phyloP scores from a whole-genome alignment of 441 rosid species.

The Adansonia rubrostipa region DNA sequence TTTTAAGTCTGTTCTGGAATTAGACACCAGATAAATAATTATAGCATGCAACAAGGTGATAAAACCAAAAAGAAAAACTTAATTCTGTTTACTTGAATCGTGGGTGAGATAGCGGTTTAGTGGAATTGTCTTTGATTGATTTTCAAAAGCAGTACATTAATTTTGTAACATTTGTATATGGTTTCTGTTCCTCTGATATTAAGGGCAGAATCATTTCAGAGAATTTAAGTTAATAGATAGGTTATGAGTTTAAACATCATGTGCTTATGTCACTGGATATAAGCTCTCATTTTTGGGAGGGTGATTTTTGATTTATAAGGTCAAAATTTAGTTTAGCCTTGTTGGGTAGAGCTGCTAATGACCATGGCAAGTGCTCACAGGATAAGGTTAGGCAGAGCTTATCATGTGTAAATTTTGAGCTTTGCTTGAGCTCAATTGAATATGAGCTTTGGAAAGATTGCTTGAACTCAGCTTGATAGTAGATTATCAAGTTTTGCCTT shows the following conservation, averaged over 20 bases:
- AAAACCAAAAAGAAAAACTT: neutral
- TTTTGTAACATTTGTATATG: neutral
- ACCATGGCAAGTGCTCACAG: neutral
- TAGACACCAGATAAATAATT: neutral
- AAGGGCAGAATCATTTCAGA: neutral
- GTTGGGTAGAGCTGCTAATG: constrained; percentile 7
- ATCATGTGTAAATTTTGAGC: neutral
- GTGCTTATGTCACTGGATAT: neutral
- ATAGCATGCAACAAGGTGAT: neutral
- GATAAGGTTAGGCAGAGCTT: neutral
- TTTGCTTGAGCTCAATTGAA: neutral
- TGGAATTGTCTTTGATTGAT: constrained; percentile 26
- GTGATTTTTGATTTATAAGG: neutral
- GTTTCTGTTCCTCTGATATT: constrained; percentile 4
- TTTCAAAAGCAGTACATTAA: neutral
- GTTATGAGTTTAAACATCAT: neutral
- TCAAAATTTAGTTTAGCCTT: constrained; percentile 3
- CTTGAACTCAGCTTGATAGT: constrained; percentile 4
- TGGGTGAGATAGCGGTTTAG: constrained; percentile 48
- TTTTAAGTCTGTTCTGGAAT: neutral
- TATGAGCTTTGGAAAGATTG: constrained; percentile 4
- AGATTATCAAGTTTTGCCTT: constrained; percentile 14
- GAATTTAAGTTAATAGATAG: neutral
- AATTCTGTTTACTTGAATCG: constrained; percentile 7
- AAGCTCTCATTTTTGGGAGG: constrained; percentile 9